phyloP scores from a whole-genome alignment of 257 asterid species.

The Salvia hispanica region DNA sequence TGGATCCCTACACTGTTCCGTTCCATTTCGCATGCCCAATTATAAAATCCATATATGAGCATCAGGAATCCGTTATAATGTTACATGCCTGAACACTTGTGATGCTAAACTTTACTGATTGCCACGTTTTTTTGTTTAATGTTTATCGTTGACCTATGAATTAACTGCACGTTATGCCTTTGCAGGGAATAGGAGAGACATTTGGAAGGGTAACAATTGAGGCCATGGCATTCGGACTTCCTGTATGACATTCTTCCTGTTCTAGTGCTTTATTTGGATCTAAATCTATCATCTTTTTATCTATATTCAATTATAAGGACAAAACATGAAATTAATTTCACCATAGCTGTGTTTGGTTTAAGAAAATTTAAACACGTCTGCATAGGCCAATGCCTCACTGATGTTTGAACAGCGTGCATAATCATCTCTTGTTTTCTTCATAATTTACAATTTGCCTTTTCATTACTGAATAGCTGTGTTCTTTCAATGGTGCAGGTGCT shows the following conservation, averaged over 20 bases:
- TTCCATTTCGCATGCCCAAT: no score
- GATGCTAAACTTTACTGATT: neutral
- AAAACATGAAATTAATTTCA: no score
- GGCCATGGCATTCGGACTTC: slow-evolving; percentile 99
- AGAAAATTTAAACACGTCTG: no score
- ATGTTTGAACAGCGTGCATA: neutral
- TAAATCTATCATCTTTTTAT: neutral
- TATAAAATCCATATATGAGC: no score
- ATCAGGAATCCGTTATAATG: neutral
- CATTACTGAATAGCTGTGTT: neutral
- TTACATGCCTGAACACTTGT: neutral
- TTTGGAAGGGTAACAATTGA: slow-evolving; percentile 98
- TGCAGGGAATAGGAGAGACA: slow-evolving; percentile 98
- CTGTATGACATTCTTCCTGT: slow-evolving; percentile 54
- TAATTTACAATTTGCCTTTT: no score
- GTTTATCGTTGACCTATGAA: neutral
- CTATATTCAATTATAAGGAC: no score
- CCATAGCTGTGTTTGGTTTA: no score
- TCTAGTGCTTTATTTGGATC: neutral
- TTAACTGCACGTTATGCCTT: neutral
- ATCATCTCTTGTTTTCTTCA: neutral
- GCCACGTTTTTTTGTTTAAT: neutral
- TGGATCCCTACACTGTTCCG: no score
- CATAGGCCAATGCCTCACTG: neutral
- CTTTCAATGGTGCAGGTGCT: slow-evolving; percentile 58